Evolutionary conservation across 1,284 basidiomycete species (phyloP).

Genomic region (Ustilago loliicola): DNA sequence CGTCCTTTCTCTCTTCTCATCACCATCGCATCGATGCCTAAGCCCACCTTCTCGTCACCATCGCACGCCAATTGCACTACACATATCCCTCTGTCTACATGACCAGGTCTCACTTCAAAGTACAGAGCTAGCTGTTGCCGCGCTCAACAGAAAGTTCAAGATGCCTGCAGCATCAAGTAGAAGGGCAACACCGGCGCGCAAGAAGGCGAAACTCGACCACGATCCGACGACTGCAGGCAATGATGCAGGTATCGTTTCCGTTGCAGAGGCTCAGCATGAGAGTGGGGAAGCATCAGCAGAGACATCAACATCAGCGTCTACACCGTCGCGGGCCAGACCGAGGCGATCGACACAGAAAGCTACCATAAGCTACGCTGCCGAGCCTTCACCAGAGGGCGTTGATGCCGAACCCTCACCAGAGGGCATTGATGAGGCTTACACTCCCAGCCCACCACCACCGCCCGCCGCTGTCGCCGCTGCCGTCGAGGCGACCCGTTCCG

Average conservation of each 20-base stretch:
- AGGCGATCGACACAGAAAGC: slow-evolving; percentile 1
- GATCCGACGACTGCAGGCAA: not conserved
- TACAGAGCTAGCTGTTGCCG: no score
- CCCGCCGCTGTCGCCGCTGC: not conserved
- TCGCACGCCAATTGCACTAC: not conserved
- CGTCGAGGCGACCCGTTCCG: not conserved
- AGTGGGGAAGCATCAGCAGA: not conserved
- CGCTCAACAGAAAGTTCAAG: not conserved
- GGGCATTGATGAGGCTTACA: not conserved
- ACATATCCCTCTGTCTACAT: no score
- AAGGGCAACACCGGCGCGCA: slow-evolving; percentile 23
- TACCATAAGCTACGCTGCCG: not conserved
- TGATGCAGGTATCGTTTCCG: not conserved
- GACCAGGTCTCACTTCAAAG: no score
- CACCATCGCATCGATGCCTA: slow-evolving; percentile 1
- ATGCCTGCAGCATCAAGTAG: slow-evolving; percentile 26
- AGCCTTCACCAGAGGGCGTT: not conserved
- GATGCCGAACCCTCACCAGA: no score
- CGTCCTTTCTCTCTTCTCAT: not conserved
- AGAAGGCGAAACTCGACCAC: slow-evolving; percentile 25
- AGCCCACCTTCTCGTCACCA: not conserved
- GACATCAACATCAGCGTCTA: not conserved
- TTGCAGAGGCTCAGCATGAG: not conserved
- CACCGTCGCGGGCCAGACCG: not conserved
- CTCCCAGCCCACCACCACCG: not conserved